Percentiles rank a stretch among this genome's conserved stretches.
These are phyloP conservation scores for Lactarius deliciosus DNA, from an alignment of 768 basidiomycete species.

Conservation along the genomic window DNA sequence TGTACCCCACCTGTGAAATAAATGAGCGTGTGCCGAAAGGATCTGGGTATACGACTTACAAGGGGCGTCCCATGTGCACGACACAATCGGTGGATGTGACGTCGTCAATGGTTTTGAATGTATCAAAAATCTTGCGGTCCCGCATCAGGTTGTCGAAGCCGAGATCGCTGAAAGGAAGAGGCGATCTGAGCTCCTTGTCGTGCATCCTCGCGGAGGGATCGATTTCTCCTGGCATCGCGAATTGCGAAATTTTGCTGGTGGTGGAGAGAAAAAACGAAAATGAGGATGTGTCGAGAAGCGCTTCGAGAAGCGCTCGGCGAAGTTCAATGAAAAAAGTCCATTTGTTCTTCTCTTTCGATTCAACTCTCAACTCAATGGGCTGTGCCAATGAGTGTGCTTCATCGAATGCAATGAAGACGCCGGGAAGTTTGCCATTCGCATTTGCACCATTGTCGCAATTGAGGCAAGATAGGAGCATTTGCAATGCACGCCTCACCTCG, in stretches of 20 bases:
- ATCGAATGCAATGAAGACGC: constrained; percentile 8
- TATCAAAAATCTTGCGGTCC: neutral
- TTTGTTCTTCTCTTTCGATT: fast-evolving
- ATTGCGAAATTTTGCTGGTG: neutral
- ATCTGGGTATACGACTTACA: neutral
- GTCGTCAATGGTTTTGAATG: neutral
- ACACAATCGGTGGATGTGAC: neutral
- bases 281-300: neutral
- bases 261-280: neutral
- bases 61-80: neutral
- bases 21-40: neutral
- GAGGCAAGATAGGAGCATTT: neutral
- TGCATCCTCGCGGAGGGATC: too few relatives aligned
- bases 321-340: neutral
- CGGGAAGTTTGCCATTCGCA: neutral
- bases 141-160: constrained; percentile 8
- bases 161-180: neutral
- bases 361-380: too few relatives aligned
- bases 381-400: neutral
- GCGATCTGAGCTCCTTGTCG: too few relatives aligned
- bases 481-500: neutral
- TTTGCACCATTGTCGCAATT: neutral
- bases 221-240: neutral
- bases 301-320: neutral
- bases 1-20: neutral